Base-by-base conservation (phyloP, 1,139 yeast species). In the Suhomyces wounanorum region DNA sequence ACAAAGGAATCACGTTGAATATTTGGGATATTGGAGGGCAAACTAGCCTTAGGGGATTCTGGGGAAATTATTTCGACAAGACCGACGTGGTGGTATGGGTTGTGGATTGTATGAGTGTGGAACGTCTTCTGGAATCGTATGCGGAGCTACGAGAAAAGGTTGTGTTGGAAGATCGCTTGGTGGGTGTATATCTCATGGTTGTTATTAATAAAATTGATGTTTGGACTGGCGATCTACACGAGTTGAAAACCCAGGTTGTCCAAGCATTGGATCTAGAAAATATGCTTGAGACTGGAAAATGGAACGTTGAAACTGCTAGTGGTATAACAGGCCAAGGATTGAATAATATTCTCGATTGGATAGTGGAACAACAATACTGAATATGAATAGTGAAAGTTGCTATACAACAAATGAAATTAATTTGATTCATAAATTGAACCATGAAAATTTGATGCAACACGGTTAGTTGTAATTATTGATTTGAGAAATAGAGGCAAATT, bases 1-100 rank as follows among this genome's bases (percentile, higher is more conserved):
- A 69, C 55, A 54, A 64, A 2, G 67, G 60, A 26, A 69, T 55
- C 56, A 68, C 66, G 38, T 60, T 74, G 45, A 83, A 83, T 52
- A 64, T 84, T 38, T 86, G 92, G 97, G 97, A 90, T 63, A 84
- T 91, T 10, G 97, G 97, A 2, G 97, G 97, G 0, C 97, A 91
- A 65, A 73, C 79, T 13, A 79, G 89, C 16, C 70, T 90, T 45
- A 75, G 97, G 44, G 83, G 89, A 18, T 90, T 90, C 65, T 90
- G 97, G 97, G 83, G 89, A 52, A 91, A 91, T 68, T 90, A 91
- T 68, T 91, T 88, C 63, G 97, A 91, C 56, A 83, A 83, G 58
- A 88, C 96, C 7, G 94, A 92, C 60, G 81, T 84, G 13, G 75
- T 92, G 25, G 69, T 92, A n/a, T 92, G 98, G 97, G 96, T 92